Evolutionary conservation across 768 basidiomycete species (phyloP).

Genomic region (Omphalotus guepiniiformis): DNA sequence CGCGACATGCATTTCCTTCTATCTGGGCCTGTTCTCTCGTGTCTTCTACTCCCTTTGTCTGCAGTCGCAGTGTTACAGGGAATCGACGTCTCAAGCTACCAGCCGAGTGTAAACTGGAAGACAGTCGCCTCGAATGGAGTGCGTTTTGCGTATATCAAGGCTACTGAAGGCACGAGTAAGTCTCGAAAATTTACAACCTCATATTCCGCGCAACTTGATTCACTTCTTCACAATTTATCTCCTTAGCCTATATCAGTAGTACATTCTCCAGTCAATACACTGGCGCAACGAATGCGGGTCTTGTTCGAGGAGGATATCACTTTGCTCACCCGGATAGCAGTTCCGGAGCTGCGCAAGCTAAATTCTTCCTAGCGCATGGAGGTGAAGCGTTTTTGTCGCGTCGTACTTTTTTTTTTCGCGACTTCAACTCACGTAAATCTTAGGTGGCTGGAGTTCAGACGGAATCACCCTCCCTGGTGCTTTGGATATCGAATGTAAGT

Average conservation of each 20-base stretch:
- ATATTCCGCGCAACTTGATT: not conserved
- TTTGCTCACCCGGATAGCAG: conserved; percentile 53
- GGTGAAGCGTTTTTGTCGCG: conserved; percentile 24
- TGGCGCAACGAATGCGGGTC: conserved; percentile 49
- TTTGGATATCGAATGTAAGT: conserved; percentile 58
- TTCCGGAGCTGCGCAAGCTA: conserved; percentile 55
- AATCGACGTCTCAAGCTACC: conserved; percentile 53
- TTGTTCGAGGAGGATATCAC: conserved; percentile 61
- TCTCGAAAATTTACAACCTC: not conserved
- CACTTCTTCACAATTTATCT: not conserved
- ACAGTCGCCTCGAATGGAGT: conserved; percentile 48
- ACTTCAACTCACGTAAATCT: not conserved
- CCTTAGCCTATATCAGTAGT: not conserved
- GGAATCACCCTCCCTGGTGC: conserved; percentile 62
- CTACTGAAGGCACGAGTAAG: conserved; percentile 58
- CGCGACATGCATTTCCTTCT: too few relatives aligned
- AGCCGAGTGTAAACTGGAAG: conserved; percentile 47
- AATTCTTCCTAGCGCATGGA: conserved; percentile 54
- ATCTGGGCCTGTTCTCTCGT: too few relatives aligned
- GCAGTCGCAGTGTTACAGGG: conserved; percentile 39
- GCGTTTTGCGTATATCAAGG: conserved; percentile 61
- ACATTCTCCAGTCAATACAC: conserved; percentile 48
- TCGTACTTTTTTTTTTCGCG: not conserved
- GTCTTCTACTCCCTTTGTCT: too few relatives aligned
- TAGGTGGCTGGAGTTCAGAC: conserved; percentile 51